phyloP scores from a whole-genome alignment of 2,329 filamentous ascomycete genomes.

The Penicillium sp. region DNA sequence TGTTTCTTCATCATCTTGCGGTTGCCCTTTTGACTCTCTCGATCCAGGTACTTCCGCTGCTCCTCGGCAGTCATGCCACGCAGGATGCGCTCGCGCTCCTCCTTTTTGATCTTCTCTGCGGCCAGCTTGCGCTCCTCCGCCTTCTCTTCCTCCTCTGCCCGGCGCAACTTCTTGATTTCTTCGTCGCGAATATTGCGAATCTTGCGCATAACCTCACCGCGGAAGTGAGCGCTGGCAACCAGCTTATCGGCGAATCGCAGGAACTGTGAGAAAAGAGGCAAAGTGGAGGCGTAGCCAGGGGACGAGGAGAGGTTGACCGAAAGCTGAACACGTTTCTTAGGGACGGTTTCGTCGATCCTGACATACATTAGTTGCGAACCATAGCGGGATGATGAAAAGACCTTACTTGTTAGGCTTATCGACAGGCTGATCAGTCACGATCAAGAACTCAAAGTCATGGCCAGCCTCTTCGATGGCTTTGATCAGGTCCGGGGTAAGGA shows the following conservation, averaged over 20 bases:
- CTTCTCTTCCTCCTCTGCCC: constrained; percentile 66
- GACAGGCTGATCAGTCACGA: constrained; percentile 81
- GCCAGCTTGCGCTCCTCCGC: constrained; percentile 53
- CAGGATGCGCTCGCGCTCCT: constrained; percentile 79
- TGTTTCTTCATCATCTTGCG: constrained; percentile 59
- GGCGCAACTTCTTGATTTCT: constrained; percentile 71
- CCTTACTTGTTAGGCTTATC: constrained; percentile 78
- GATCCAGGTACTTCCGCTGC: constrained; percentile 78
- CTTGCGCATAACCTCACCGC: constrained; percentile 82
- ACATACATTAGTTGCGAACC: constrained; percentile 1
- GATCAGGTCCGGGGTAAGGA: constrained; percentile 83
- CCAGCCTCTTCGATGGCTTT: constrained; percentile 73
- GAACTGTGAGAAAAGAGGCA: constrained; percentile 74
- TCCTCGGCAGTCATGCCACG: constrained; percentile 71
- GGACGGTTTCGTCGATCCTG: constrained; percentile 74
- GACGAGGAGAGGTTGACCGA: constrained; percentile 58
- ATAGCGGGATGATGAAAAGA: background rate
- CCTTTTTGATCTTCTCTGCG: constrained; percentile 65
- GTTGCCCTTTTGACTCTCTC: constrained; percentile 68
- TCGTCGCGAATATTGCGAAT: constrained; percentile 74
- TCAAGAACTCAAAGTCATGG: constrained; percentile 75
- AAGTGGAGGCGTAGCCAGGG: constrained; percentile 57
- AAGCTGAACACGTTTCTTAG: constrained; percentile 81
- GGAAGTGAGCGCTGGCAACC: constrained; percentile 72
- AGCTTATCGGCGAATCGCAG: constrained; percentile 79